A percentile compares a stretch with the other conserved stretches of the same genome.
Conservation (phyloP, 129 eudicot genomes). For the Flaveria ramosissima region DNA sequence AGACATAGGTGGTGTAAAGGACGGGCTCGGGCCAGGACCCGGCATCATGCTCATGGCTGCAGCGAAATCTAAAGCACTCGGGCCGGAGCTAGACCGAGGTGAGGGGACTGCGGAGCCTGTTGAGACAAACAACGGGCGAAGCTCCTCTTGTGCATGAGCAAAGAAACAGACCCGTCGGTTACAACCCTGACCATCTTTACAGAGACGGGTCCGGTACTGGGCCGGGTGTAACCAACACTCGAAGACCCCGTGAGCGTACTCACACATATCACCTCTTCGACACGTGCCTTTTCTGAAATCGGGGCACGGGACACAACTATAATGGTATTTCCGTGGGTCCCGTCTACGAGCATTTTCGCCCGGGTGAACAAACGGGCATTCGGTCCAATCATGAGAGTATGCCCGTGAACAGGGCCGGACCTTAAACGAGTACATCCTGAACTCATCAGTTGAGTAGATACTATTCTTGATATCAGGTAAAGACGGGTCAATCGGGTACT, state of each 20-base stretch:
- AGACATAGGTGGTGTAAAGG: conserved; percentile 79
- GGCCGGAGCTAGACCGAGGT: conserved; percentile 56
- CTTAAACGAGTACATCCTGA: conserved; percentile 74
- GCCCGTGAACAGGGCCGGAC: conserved; percentile 86
- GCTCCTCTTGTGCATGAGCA: conserved; percentile 77
- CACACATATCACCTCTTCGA: conserved; percentile 73
- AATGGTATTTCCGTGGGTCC: conserved; percentile 82
- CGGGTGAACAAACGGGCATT: conserved; percentile 91
- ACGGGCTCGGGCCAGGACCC: conserved; percentile 62
- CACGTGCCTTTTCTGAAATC: conserved; percentile 85
- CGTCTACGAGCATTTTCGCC: conserved; percentile 86
- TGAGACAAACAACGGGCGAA: conserved; percentile 71
- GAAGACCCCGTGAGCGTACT: conserved; percentile 86
- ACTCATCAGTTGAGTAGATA: conserved; percentile 77
- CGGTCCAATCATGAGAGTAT: conserved; percentile 91
- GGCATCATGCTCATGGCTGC: conserved; percentile 72
- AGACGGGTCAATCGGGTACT: conserved; percentile 74
- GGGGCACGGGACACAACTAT: conserved; percentile 89
- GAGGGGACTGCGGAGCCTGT: conserved; percentile 82
- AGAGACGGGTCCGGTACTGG: conserved; percentile 71
- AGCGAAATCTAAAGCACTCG: conserved; percentile 65
- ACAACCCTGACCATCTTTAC: conserved; percentile 73
- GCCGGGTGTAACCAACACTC: conserved; percentile 94
- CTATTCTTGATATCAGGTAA: conserved; percentile 82
- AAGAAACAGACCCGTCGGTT: conserved; percentile 78